These are phyloP conservation scores for Cryptococcus sp. DNA, from an alignment of 1,284 basidiomycete species.

Conservation along the genomic window DNA sequence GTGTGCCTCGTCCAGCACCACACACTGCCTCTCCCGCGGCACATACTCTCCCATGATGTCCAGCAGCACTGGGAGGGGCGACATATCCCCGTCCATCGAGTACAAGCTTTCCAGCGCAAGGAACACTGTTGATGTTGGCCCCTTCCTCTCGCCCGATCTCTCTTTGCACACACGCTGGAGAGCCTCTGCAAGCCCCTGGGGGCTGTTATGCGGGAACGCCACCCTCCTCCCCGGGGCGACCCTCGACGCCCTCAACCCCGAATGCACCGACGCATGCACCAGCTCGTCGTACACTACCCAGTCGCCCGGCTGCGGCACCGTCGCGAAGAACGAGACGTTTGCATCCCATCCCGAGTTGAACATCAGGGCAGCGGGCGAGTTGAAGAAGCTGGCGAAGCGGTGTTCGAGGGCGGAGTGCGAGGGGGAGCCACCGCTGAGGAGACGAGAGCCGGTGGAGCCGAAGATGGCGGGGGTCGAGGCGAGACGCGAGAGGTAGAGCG, in stretches of 20 bases:
- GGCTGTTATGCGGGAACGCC: constrained; percentile 73
- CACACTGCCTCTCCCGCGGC: constrained; percentile 49
- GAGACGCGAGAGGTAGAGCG: constrained; percentile 60
- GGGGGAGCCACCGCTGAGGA: constrained; percentile 74
- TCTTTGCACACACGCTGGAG: constrained; percentile 19
- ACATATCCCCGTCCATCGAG: constrained; percentile 92
- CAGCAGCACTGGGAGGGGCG: constrained; percentile 66
- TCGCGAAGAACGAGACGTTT: constrained; percentile 82
- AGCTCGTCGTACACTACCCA: constrained; percentile 79
- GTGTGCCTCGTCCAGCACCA: constrained; percentile 77
- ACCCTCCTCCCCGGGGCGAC: constrained; percentile 48
- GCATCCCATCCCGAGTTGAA: constrained; percentile 97
- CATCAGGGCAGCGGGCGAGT: constrained; percentile 65
- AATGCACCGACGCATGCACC: constrained; percentile 89
- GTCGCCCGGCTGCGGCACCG: constrained; percentile 75
- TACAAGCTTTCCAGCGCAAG: constrained; percentile 87
- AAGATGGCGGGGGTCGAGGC: constrained; percentile 59
- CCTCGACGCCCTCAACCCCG: constrained; percentile 74
- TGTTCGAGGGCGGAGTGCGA: constrained; percentile 67
- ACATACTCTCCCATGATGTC: constrained; percentile 53
- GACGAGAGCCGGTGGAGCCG: constrained; percentile 85
- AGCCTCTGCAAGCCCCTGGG: constrained; percentile 38
- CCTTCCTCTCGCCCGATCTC: background rate
- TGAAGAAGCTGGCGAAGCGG: constrained; percentile 65
- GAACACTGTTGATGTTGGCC: constrained; percentile 30